These are phyloP conservation scores for Ophidiomyces ophidiicola DNA, from an alignment of 2,329 filamentous ascomycete species.

Conservation along the genomic window DNA sequence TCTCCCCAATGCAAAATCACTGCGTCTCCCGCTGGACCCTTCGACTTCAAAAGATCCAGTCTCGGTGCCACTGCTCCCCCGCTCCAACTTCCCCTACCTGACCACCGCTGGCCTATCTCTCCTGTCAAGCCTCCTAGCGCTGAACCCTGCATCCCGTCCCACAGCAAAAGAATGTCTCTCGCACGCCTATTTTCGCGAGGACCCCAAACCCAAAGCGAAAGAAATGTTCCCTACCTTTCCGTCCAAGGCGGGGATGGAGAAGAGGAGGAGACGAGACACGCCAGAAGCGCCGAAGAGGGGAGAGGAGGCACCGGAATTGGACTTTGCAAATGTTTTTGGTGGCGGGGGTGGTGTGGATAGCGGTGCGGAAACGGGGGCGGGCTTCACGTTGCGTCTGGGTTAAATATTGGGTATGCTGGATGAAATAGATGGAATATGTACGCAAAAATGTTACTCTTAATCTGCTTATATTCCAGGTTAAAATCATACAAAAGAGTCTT, in stretches of 20 bases:
- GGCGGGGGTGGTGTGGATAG: constrained; percentile 51
- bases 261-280: constrained; percentile 56
- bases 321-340: constrained; percentile 61
- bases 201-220: constrained; percentile 78
- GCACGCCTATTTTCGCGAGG: constrained; percentile 77
- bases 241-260: constrained; percentile 86
- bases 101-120: constrained; percentile 62
- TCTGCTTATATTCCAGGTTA: too few relatives aligned
- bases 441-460: too few relatives aligned
- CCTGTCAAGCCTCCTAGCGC: constrained; percentile 55
- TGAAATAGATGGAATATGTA: too few relatives aligned
- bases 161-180: constrained; percentile 60
- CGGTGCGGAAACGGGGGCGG: constrained; percentile 51
- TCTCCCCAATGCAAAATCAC: constrained; percentile 70
- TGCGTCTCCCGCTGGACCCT: constrained; percentile 58
- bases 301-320: constrained; percentile 50
- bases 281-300: constrained; percentile 76
- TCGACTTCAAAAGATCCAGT: constrained; percentile 21
- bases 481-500: too few relatives aligned
- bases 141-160: constrained; percentile 63
- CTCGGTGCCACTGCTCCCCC: constrained; percentile 45
- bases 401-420: too few relatives aligned
- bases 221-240: constrained; percentile 96
- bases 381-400: constrained; percentile 47
- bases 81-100: constrained; percentile 68